Conservation (phyloP, 768 basidiomycete species). For the Lactarius trivialis region DNA sequence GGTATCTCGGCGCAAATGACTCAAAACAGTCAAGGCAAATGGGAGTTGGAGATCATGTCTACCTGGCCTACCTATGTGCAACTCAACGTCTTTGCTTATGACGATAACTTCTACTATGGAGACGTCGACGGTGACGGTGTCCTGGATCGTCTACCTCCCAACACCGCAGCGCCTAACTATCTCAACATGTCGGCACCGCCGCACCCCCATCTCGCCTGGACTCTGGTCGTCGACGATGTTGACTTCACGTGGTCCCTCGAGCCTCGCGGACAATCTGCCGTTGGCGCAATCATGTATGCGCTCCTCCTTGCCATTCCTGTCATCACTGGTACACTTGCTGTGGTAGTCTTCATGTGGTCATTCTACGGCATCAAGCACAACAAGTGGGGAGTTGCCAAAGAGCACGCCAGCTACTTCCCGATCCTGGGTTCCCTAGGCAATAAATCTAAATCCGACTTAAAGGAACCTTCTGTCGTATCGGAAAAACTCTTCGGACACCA, state of each 20-base stretch:
- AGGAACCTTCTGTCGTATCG: constrained; percentile 51
- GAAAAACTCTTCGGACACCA: constrained; percentile 63
- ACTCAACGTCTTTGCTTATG: constrained; percentile 86
- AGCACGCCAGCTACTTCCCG: constrained; percentile 76
- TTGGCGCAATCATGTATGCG: constrained; percentile 85
- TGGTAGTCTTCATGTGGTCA: constrained; percentile 86
- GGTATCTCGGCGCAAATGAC: constrained; percentile 69
- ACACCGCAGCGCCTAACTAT: constrained; percentile 77
- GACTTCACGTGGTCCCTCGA: constrained; percentile 70
- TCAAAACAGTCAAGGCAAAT: constrained; percentile 54
- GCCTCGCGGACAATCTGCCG: constrained; percentile 73
- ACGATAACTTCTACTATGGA: constrained; percentile 90
- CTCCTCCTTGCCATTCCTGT: constrained; percentile 76
- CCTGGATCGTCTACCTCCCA: constrained; percentile 87
- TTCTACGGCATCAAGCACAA: constrained; percentile 97
- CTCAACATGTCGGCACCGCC: constrained; percentile 91
- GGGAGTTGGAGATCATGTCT: constrained; percentile 87
- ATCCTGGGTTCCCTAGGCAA: constrained; percentile 62
- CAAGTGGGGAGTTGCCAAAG: constrained; percentile 79
- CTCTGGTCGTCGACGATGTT: constrained; percentile 70
- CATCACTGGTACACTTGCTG: constrained; percentile 78
- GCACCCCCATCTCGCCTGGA: constrained; percentile 82
- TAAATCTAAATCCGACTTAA: constrained; percentile 66
- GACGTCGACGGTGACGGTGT: constrained; percentile 83
- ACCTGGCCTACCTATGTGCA: constrained; percentile 87